Evolutionary conservation across 2,329 filamentous ascomycete genomes (phyloP).

Genomic region (Sclerotinia trifoliorum): DNA sequence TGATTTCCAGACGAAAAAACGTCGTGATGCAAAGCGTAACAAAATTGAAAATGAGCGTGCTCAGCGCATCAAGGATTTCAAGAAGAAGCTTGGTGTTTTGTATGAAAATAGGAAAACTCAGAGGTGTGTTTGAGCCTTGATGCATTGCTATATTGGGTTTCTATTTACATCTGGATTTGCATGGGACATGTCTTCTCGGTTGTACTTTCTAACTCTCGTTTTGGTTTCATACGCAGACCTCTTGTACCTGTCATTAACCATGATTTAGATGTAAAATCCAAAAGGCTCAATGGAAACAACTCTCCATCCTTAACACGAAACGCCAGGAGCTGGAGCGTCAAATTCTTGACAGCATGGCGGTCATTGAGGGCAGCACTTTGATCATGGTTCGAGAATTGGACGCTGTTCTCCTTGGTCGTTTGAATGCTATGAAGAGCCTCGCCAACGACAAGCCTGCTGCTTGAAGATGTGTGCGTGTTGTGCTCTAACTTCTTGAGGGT

Average conservation of each 20-base stretch:
- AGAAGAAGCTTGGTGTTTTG: slow-evolving; percentile 30
- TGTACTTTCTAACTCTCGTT: too few species aligned
- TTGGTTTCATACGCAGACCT: too few species aligned
- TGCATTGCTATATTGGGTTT: neutral
- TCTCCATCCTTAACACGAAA: slow-evolving; percentile 35
- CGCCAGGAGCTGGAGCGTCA: slow-evolving; percentile 33
- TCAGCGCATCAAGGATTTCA: slow-evolving; percentile 33
- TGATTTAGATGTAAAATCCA: slow-evolving; percentile 31
- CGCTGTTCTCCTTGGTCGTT: slow-evolving; percentile 33
- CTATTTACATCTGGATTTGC: neutral
- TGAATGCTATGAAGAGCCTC: slow-evolving; percentile 30
- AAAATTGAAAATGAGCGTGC: slow-evolving; percentile 33
- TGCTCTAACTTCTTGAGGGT: neutral
- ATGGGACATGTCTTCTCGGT: neutral
- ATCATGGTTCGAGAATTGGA: slow-evolving; percentile 34
- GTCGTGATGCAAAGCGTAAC: slow-evolving; percentile 35
- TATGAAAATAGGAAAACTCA: slow-evolving; percentile 31
- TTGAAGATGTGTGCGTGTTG: neutral
- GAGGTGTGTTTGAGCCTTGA: slow-evolving; percentile 32
- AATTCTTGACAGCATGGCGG: slow-evolving; percentile 36
- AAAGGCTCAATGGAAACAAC: slow-evolving; percentile 30
- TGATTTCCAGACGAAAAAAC: slow-evolving; percentile 32
- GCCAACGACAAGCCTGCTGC: neutral
- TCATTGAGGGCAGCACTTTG: slow-evolving; percentile 31
- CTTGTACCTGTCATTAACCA: neutral